Conservation (phyloP, 2,329 filamentous ascomycete genomes). For the Neonectria sp. region DNA sequence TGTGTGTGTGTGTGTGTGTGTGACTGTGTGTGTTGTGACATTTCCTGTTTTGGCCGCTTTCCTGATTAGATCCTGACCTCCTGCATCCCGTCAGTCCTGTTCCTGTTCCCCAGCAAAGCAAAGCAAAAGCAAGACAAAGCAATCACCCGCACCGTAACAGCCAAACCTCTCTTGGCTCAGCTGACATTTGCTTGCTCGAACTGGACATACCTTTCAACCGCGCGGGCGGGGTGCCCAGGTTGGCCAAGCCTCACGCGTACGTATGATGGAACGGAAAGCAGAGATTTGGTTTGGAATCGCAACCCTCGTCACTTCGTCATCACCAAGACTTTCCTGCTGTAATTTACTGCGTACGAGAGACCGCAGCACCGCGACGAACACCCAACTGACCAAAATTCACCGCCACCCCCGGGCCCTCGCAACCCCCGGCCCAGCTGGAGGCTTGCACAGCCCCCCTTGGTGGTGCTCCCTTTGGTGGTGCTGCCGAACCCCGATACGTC, state of each 20-base stretch:
- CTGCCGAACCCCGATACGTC: slow-evolving; percentile 30
- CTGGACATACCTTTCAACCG: no score
- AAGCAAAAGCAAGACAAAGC: slow-evolving; percentile 2
- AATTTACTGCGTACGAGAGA: slow-evolving; percentile 24
- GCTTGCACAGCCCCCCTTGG: slow-evolving; percentile 34
- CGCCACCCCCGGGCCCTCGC: slow-evolving; percentile 8
- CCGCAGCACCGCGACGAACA: slow-evolving; percentile 5
- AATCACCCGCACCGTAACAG: background rate
- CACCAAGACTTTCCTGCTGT: slow-evolving; percentile 1
- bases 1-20: slow-evolving; percentile 2
- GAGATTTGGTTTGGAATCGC: background rate
- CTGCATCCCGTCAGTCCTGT: slow-evolving; percentile 13
- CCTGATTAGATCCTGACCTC: slow-evolving; percentile 14
- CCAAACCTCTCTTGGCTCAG: background rate
- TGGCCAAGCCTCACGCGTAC: slow-evolving; percentile 17
- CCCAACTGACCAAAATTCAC: slow-evolving; percentile 4
- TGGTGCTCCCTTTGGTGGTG: slow-evolving; percentile 23
- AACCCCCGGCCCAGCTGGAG: slow-evolving; percentile 6
- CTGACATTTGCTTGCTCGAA: background rate
- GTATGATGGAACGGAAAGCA: background rate
- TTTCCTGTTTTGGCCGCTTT: slow-evolving; percentile 16
- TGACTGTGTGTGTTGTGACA: slow-evolving; percentile 18
- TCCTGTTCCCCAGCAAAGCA: background rate
- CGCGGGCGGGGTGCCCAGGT: slow-evolving; percentile 1
- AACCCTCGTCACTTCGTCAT: background rate